Conservation (phyloP, 2,329 filamentous ascomycete species). For the Talaromyces verruculosus region DNA sequence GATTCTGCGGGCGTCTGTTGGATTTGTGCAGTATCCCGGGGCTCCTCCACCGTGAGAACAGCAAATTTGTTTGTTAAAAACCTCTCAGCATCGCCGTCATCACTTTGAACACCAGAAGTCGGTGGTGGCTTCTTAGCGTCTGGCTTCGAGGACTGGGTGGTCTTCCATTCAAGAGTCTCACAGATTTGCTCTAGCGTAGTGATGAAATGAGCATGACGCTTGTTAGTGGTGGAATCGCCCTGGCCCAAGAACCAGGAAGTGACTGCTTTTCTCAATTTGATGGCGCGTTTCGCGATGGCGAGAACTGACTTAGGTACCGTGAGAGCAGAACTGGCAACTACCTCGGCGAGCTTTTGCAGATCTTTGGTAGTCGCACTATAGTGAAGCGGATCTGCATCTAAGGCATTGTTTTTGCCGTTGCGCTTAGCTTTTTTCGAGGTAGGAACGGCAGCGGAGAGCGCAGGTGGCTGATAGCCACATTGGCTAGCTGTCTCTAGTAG, state of each 20-base stretch:
- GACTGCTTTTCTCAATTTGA: slow-evolving; percentile 29
- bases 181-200: slow-evolving; percentile 30
- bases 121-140: slow-evolving; percentile 22
- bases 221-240: slow-evolving; percentile 26
- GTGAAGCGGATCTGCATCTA: slow-evolving; percentile 24
- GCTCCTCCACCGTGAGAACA: no score
- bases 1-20: no score
- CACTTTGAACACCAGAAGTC: slow-evolving; percentile 19
- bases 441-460: slow-evolving; percentile 12
- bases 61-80: slow-evolving; percentile 31
- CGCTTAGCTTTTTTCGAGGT: slow-evolving; percentile 8
- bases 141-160: slow-evolving; percentile 22
- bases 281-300: slow-evolving; percentile 29
- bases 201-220: slow-evolving; percentile 31
- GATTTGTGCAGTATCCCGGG: no score
- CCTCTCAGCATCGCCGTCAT: slow-evolving; percentile 20
- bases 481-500: slow-evolving; percentile 29
- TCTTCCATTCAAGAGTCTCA: slow-evolving; percentile 29
- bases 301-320: slow-evolving; percentile 27
- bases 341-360: slow-evolving; percentile 28
- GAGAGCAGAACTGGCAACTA: slow-evolving; percentile 28
- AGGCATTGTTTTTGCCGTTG: slow-evolving; percentile 22
- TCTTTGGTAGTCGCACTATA: slow-evolving; percentile 28
- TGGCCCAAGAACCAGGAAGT: slow-evolving; percentile 32
- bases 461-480: slow-evolving; percentile 29